These are phyloP conservation scores for Venustampulla echinocandica DNA, from an alignment of 495 filamentous ascomycete genomes.

Conservation along the genomic window DNA sequence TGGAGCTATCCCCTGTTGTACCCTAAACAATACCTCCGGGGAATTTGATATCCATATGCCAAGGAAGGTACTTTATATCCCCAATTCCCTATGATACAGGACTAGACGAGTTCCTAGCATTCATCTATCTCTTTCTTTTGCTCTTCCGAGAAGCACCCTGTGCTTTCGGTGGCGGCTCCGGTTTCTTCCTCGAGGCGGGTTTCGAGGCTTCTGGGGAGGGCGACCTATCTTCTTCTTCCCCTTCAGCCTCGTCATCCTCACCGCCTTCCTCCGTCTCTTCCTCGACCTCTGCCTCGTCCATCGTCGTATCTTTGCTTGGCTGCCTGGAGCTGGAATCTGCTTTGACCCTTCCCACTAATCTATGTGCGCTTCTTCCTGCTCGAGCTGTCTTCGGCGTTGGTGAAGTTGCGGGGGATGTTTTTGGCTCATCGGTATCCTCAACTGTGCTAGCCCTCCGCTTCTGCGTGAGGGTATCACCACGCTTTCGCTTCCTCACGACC, in stretches of 20 bases:
- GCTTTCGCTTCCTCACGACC: slow-evolving; percentile 47
- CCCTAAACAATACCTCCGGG: too few relatives aligned
- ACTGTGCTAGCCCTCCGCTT: slow-evolving; percentile 42
- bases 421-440: slow-evolving; percentile 44
- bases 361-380: slow-evolving; percentile 11
- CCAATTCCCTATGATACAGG: too few relatives aligned
- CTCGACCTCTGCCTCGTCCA: slow-evolving; percentile 19
- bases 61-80: too few relatives aligned
- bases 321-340: slow-evolving; percentile 18
- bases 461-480: slow-evolving; percentile 28
- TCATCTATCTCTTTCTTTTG: slow-evolving; percentile 20
- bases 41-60: too few relatives aligned
- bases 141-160: slow-evolving; percentile 15
- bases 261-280: slow-evolving; percentile 20
- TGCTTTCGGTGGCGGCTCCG: slow-evolving; percentile 8
- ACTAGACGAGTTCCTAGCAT: too few relatives aligned
- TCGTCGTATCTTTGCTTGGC: slow-evolving; percentile 22
- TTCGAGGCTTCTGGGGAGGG: slow-evolving; percentile 15
- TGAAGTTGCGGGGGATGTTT: slow-evolving; percentile 18
- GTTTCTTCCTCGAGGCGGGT: slow-evolving; percentile 9
- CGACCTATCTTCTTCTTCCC: slow-evolving; percentile 13
- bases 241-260: slow-evolving; percentile 19
- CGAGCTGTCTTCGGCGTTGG: slow-evolving; percentile 12
- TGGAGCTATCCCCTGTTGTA: too few relatives aligned
- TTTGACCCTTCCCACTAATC: slow-evolving; percentile 10